Conservation (phyloP, 176 grass and related monocot genomes). For the Hordeum marinum region DNA sequence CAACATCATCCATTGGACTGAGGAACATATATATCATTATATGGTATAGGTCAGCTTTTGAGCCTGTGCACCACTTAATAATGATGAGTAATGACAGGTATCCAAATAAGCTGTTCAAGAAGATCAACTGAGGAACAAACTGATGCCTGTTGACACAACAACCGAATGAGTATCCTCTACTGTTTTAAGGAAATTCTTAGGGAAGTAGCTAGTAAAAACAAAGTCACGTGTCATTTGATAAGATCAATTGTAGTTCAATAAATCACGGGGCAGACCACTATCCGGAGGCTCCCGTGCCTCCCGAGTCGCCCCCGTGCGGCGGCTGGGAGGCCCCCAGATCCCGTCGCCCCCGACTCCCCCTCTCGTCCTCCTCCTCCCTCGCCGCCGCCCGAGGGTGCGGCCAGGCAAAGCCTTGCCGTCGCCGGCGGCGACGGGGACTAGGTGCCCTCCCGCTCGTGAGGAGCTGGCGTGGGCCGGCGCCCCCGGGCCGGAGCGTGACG, state of each 20-base stretch:
- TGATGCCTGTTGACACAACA: constrained; percentile 53
- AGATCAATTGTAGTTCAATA: background rate
- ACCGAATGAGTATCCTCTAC: constrained; percentile 3
- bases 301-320: no score
- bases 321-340: no score
- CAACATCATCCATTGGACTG: constrained; percentile 75
- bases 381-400: no score
- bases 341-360: no score
- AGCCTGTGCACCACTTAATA: constrained; percentile 91
- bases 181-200: background rate
- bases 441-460: no score
- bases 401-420: no score
- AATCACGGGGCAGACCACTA: background rate
- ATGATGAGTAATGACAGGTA: constrained; percentile 86
- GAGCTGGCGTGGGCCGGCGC: no score
- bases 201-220: background rate
- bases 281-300: no score
- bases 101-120: constrained; percentile 95
- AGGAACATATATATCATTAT: constrained; percentile 99
- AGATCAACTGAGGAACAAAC: constrained; percentile 92
- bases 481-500: no score
- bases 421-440: no score
- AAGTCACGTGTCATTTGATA: background rate
- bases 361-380: no score
- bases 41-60: constrained; percentile 81